Conservation (phyloP, 2,329 filamentous ascomycete species). For the Trichoderma atrobrunneum region DNA sequence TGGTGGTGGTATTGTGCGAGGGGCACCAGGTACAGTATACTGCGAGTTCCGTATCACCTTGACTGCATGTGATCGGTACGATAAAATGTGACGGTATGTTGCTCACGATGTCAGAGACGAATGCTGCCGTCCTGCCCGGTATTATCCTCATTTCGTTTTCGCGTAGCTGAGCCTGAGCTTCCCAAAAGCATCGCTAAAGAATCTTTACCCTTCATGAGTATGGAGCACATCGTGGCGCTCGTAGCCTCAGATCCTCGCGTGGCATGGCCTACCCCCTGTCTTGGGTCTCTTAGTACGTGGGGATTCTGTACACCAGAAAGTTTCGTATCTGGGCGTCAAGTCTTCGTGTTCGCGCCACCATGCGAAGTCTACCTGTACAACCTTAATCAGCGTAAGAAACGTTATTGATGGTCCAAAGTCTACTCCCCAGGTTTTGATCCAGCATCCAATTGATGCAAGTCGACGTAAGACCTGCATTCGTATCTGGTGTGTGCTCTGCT, state of each 20-base stretch:
- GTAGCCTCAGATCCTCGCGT: conserved; percentile 24
- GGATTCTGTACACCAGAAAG: not conserved
- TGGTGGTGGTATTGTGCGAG: not conserved
- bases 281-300: conserved; percentile 1
- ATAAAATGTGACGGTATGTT: not conserved
- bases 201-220: not conserved
- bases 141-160: not conserved
- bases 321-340: not conserved
- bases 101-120: not conserved
- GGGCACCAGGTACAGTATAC: not conserved
- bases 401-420: not conserved
- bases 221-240: conserved; percentile 21
- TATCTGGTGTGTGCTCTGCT: not conserved
- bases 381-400: not conserved
- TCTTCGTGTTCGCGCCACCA: not conserved
- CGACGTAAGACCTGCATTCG: not conserved
- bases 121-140: not conserved
- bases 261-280: conserved; percentile 19
- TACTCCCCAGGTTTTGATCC: not conserved
- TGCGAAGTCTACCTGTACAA: not conserved
- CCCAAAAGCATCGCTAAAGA: not conserved
- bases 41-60: not conserved
- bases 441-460: not conserved
- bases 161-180: not conserved
- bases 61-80: not conserved